Conservation (phyloP, 331 rosid genomes). For the Saraca asoca region DNA sequence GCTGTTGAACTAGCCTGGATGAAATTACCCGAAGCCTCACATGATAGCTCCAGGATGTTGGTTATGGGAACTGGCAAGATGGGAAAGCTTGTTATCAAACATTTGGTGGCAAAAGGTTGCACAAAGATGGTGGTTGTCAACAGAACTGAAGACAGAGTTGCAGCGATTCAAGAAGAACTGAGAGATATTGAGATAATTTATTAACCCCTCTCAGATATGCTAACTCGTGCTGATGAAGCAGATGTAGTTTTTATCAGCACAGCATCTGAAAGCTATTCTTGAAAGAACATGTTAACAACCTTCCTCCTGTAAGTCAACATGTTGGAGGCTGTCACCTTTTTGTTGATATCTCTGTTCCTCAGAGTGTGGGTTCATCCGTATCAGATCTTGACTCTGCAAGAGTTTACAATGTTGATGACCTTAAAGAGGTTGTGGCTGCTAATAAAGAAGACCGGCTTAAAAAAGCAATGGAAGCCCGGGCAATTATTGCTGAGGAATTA, state of each 20-base stretch:
- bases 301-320: slow-evolving; percentile 62
- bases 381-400: slow-evolving; percentile 55
- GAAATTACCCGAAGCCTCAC: slow-evolving; percentile 80
- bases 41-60: slow-evolving; percentile 68
- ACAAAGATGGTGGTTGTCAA: slow-evolving; percentile 84
- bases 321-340: slow-evolving; percentile 72
- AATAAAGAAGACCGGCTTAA: slow-evolving; percentile 89
- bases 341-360: slow-evolving; percentile 89
- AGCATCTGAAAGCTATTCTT: slow-evolving; percentile 81
- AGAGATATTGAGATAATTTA: slow-evolving; percentile 72
- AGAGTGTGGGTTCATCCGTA: slow-evolving; percentile 82
- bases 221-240: slow-evolving; percentile 66
- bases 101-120: slow-evolving; percentile 93
- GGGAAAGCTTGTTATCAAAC: slow-evolving; percentile 98
- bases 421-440: slow-evolving; percentile 98
- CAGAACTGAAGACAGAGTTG: slow-evolving; percentile 84
- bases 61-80: slow-evolving; percentile 96
- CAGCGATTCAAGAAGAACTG: slow-evolving; percentile 70
- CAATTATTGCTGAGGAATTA: slow-evolving; percentile 80
- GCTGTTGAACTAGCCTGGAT: slow-evolving; percentile 89
- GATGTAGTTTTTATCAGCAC: slow-evolving; percentile 91
- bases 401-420: slow-evolving; percentile 92
- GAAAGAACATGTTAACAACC: slow-evolving; percentile 68
- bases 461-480: slow-evolving; percentile 95
- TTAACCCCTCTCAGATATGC: slow-evolving; percentile 85